Evolutionary conservation across 202 grass and related monocot genomes (phyloP), one percentile per base, ranked within the genome.

Genomic region (Cymbopogon flexuosus): DNA sequence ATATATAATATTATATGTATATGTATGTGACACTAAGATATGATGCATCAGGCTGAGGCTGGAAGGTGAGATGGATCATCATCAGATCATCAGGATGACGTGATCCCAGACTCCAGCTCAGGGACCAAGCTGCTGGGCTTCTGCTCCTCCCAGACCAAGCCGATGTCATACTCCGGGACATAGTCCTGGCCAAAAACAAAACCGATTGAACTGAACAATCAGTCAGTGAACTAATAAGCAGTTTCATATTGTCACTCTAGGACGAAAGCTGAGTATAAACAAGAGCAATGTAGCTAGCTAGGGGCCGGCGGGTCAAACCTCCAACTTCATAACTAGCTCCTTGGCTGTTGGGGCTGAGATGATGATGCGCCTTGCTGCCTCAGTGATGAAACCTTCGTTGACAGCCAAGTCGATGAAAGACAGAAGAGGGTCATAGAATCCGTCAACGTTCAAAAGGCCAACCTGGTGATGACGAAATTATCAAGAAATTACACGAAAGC

Each of bases 361-460:
- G 57, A 99, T 88, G 61, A 99, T 99, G 18, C 42, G 77, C 5
- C 92, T 88, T 6, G 96, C 96, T 42, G 88, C 88, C 69, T 99
- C 79, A 3, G 90, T 88, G 72, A 99, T 85, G 57, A 99, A 99
- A 1, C 96, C 96, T 94, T 99, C 96, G 0, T 88, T 59, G 9
- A 93, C 92, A 14, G 92, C 88, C 81, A 90, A 58, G 71, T 99
- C 96, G 45, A 99, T 93, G 84, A 99, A 96, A 10, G 96, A 88
- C 37, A 99, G 90, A 16, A 99, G 83, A 1, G 90, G 90, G 70
- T 99, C 87, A 0, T 99, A 96, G 85, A 96, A 99, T 12, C 92
- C 92, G 10, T 99, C 96, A 19, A 96, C 96, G 35, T 96, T 99
- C 87, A 99, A 71, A 34, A 99, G 85, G 12, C 96, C 96, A 35